phyloP scores from a whole-genome alignment of 2,329 filamentous ascomycete species.

The Claviceps arundinis region DNA sequence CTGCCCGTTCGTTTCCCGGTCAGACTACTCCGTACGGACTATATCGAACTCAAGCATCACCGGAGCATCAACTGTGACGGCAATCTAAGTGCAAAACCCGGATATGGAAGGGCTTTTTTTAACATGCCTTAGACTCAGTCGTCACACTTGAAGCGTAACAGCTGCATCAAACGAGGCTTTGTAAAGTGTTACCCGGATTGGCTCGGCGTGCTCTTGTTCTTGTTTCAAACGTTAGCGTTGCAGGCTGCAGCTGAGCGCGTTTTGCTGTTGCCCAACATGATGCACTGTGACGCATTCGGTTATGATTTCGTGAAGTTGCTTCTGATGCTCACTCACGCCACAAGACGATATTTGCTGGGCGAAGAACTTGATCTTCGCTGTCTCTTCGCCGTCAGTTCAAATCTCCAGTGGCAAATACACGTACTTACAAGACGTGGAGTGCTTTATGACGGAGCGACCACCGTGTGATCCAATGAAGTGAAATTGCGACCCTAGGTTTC shows the following conservation, averaged over 20 bases:
- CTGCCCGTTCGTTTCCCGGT: background rate
- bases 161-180: background rate
- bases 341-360: too few relatives aligned
- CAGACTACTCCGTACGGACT: background rate
- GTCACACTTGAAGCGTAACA: too few relatives aligned
- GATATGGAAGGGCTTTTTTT: too few relatives aligned
- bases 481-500: background rate
- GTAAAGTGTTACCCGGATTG: background rate
- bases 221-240: background rate
- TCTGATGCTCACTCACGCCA: background rate
- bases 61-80: too few relatives aligned
- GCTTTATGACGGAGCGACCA: background rate
- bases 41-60: too few relatives aligned
- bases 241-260: background rate
- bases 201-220: background rate
- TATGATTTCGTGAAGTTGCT: background rate
- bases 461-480: background rate
- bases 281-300: background rate
- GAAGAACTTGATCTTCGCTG: too few relatives aligned
- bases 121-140: too few relatives aligned
- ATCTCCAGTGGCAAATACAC: background rate
- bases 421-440: too few relatives aligned
- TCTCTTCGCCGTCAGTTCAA: background rate
- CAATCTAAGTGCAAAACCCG: too few relatives aligned
- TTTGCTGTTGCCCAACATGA: background rate